Base-by-base conservation (phyloP, 1,284 basidiomycete species). In the Heimioporus retisporus region DNA sequence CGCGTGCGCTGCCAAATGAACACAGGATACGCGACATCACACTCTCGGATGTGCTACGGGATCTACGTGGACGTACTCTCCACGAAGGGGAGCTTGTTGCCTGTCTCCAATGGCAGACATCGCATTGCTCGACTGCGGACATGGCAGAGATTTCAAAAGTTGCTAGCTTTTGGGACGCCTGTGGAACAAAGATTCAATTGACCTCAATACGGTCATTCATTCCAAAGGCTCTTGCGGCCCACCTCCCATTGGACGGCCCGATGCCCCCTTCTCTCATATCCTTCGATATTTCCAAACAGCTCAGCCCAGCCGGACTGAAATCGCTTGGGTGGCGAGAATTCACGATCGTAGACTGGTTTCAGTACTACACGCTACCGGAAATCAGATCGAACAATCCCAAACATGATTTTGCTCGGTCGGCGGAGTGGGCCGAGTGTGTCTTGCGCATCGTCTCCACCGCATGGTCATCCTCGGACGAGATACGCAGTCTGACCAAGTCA, bases 91-190 rank as follows among this genome's bases (percentile, higher is more conserved):
- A 98, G 80, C 91, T 94, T 82, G 80, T 91, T 25, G 90, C 90
- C 2, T 96, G 93, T 77, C 82, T 98, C 72, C 87, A 88, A 62
- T 99, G 97, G 97, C 97, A 95, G 93, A 87, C 93, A 66, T 16
- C 11, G 19, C 54, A 80, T 21, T 77, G 93, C 21, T 87, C 88
- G 55, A 84, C 85, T 48, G 81, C 85, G 3, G 77, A 13, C 10
- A 57, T n/a, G n/a, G 21, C 42, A 1, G 83, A 91, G 66, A 83
- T 96, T 6, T 79, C 95, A 6, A 84, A 90, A 63, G 66, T 25
- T 18, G 90, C 90, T 8, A 88, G 90, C 2, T 75, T 95, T 6
- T 19, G 4, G 2, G 82, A 81, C 48, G 71, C 79, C 19, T 80
- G 80, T n/a, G 75, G 73, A 19, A 55, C 8, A 14, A 76, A 84